Percentiles rank a stretch among this genome's conserved stretches.
These are phyloP conservation scores for Fremontodendron californicum DNA, from an alignment of 345 rosid species.

Conservation along the genomic window DNA sequence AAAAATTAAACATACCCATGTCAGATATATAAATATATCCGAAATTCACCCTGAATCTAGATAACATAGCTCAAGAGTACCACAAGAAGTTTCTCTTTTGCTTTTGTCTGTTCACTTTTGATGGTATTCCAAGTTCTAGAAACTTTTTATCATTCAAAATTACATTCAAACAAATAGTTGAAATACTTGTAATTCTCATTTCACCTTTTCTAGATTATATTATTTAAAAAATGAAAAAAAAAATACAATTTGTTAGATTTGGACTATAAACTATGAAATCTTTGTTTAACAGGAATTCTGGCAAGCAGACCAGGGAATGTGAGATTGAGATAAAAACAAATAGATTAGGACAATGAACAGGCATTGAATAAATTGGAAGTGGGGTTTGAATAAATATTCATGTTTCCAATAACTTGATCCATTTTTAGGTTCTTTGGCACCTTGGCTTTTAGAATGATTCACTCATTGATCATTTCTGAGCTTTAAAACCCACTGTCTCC, in stretches of 20 bases:
- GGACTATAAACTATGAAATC: neutral
- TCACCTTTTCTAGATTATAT: no score
- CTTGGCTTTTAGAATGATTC: conserved; percentile 12
- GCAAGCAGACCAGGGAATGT: neutral
- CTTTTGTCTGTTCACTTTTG: neutral
- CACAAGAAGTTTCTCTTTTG: neutral
- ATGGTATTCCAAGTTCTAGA: neutral
- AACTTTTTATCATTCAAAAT: neutral
- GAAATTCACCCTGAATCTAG: no score
- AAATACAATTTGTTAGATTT: no score
- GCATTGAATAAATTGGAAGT: neutral
- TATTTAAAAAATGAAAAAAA: no score
- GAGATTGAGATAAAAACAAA: neutral
- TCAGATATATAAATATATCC: no score
- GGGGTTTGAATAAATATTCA: neutral
- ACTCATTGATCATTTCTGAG: conserved; percentile 1
- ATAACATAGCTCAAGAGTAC: neutral
- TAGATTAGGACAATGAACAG: neutral
- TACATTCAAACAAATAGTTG: neutral
- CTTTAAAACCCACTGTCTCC: conserved; percentile 19
- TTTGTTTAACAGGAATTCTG: neutral
- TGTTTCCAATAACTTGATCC: neutral
- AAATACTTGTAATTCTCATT: neutral
- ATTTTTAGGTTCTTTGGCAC: neutral
- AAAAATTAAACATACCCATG: no score